These are phyloP conservation scores for Davidsoniella neocaledoniae DNA, from an alignment of 2,329 filamentous ascomycete species.

Conservation along the genomic window DNA sequence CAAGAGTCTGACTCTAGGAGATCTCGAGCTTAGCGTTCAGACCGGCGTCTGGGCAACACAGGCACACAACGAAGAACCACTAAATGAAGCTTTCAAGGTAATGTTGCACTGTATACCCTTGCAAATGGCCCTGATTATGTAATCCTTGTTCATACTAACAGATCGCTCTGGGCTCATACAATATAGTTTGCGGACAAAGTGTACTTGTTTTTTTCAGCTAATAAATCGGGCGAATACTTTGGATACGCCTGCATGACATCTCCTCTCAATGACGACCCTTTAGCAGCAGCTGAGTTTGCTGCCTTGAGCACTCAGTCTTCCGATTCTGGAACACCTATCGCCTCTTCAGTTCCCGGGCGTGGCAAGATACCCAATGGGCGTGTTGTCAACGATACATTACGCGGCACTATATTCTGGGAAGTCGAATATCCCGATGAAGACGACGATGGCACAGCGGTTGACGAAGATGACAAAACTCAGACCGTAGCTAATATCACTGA, in stretches of 20 bases:
- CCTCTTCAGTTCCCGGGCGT: slow-evolving; percentile 64
- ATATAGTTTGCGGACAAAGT: slow-evolving; percentile 61
- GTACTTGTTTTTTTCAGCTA: slow-evolving; percentile 86
- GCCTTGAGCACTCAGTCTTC: slow-evolving; percentile 42
- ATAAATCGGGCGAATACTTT: slow-evolving; percentile 95
- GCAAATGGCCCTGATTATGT: background rate
- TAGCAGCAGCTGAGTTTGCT: slow-evolving; percentile 51
- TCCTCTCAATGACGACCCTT: slow-evolving; percentile 60
- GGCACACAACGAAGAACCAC: slow-evolving; percentile 69
- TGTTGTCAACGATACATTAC: slow-evolving; percentile 80
- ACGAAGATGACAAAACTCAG: slow-evolving; percentile 28
- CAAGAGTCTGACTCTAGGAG: slow-evolving; percentile 82
- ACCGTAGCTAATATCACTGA: slow-evolving; percentile 7
- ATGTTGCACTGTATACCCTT: slow-evolving; percentile 15
- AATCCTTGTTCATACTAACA: background rate
- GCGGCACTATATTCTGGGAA: slow-evolving; percentile 98
- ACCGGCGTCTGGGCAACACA: slow-evolving; percentile 92
- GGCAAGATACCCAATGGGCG: slow-evolving; percentile 63
- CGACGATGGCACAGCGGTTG: slow-evolving; percentile 30
- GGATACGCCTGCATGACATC: slow-evolving; percentile 87
- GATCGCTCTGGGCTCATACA: slow-evolving; percentile 1
- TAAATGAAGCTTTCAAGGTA: slow-evolving; percentile 75
- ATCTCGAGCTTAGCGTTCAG: slow-evolving; percentile 72
- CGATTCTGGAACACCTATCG: slow-evolving; percentile 48
- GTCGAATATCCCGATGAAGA: slow-evolving; percentile 32